phyloP scores from a whole-genome alignment of 768 basidiomycete species.

The Tricholoma hemisulphureum region DNA sequence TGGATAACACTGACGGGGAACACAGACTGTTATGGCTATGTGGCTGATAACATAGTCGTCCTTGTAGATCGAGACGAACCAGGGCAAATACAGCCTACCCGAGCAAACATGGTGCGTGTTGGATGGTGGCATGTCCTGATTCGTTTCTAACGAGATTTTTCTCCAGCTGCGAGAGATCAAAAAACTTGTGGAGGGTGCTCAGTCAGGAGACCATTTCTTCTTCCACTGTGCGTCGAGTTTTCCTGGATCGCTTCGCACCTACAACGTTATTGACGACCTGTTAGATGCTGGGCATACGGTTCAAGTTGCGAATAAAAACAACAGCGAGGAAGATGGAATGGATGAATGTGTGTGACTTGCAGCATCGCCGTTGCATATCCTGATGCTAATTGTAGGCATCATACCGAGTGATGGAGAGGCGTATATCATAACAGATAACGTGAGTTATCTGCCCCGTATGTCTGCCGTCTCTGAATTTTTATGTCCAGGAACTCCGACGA shows the following conservation, averaged over 20 bases:
- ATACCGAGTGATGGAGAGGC: conserved; percentile 38
- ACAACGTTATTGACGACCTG: not conserved
- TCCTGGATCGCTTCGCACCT: not conserved
- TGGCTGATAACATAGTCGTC: conserved; percentile 36
- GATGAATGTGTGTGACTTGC: conserved; percentile 46
- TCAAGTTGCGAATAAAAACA: conserved; percentile 42
- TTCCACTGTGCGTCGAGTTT: conserved; percentile 48
- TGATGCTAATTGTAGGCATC: conserved; percentile 27
- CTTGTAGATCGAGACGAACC: conserved; percentile 41
- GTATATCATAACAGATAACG: conserved; percentile 37
- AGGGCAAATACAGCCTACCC: conserved; percentile 37
- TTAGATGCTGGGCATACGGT: conserved; percentile 50
- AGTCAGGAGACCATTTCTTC: conserved; percentile 50
- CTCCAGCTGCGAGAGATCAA: conserved; percentile 41
- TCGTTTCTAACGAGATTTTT: not conserved
- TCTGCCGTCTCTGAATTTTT: not conserved
- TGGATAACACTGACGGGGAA: conserved; percentile 4
- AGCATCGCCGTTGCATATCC: not conserved
- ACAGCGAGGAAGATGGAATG: conserved; percentile 48
- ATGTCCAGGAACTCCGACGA: conserved; percentile 31
- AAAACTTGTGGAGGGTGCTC: conserved; percentile 42
- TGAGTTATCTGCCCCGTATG: conserved; percentile 12
- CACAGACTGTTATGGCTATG: conserved; percentile 39
- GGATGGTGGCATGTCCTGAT: not conserved
- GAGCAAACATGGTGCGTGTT: conserved; percentile 42